Evolutionary conservation across 164 flowering plant genomes (phyloP), one percentile per base, ranked within the genome.

Genomic region (Tetrastigma voinierianum): DNA sequence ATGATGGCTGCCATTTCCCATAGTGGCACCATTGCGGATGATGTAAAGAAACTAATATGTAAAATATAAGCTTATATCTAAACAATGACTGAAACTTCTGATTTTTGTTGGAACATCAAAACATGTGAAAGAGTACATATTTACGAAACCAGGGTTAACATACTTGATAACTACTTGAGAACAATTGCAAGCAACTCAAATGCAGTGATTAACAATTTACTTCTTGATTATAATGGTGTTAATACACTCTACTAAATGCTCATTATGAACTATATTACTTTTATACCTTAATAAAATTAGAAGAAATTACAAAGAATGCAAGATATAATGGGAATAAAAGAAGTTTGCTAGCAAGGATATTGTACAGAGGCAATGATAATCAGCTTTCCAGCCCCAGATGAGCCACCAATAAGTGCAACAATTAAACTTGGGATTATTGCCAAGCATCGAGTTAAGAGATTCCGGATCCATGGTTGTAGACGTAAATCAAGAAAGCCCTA

Each of bases 391-490:
- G 98, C 98, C 5, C 97, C 98, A 64, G 91, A 64, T 59, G 98
- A 84, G 45, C 98, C 98, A 67, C 98, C 96, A 62, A 91, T 83
- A 43, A 93, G 18, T 32, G 98, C 90, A 54, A 93, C 97, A 74
- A 87, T 76, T 64, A 93, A 77, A 83, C 98, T 93, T 43, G 98
- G 98, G 60, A 91, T 80, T 64, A 93, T 93, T 8, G 98, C 98
- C 81, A 91, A 78, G 79, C 90, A 82, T 57, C 98, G 80, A 23
- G 98, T 93, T 70, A 89, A 65, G 17, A 88, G 73, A 79, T 93
- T 93, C 46, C 97, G 73, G 46, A 93, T 5, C 98, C 98, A 93
- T 69, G 97, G 96, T 64, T 62, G 77, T 59, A 93, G 68, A 47
- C 96, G 84, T 51, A 93, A 76, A 71, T 93, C 84, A 52, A 93